Evolutionary conservation across 768 basidiomycete genomes (phyloP), one percentile per base, ranked within the genome.

Genomic region (Mycena crocata): DNA sequence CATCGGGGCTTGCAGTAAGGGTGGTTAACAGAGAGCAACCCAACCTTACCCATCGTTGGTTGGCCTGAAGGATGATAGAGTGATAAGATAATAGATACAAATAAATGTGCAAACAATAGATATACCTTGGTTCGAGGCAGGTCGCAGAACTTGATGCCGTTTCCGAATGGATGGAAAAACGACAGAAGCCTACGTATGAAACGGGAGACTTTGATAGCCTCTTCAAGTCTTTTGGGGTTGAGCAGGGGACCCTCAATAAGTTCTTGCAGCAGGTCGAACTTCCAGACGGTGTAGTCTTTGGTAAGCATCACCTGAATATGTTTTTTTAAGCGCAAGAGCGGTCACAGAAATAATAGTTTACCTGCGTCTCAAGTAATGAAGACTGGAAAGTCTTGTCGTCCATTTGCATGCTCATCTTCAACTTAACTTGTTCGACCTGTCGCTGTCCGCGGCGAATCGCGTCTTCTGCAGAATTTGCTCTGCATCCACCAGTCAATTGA

Each of bases 301-400:
- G 90, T 92, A 31, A 91, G 82, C 83, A 94, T 91, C 15, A 97
- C 93, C 93, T 94, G 69, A 35, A 21, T 14, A 23, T 28, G n/a
- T 30, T 2, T n/a, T n/a, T 37, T 69, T 35, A 62, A 64, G 32
- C n/a, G 59, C 39, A 50, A 37, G 46, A 39, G 37, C n/a, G 57
- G 57, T 64, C 37, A 28, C 34, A 17, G 21, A 39, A 19, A 42
- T 15, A 75, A 75, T 50, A 15, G 24, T 21, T 66, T 57, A 95
- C 95, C 79, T 95, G 93, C 2, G 95, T 94, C 72, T 98, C 95
- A 24, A 96, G 83, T 54, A 99, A 82, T 42, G 85, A 86, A 5
- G 90, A 83, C 74, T 96, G 94, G 79, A 99, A 99, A 5, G 92
- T 87, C 76, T 86, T 91, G 77, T 99, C 98, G 75, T 99, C 98